Percentiles rank a stretch among this genome's conserved stretches.
Conservation (phyloP, 176 grass and related monocot genomes). For the Zoysia japonica region DNA sequence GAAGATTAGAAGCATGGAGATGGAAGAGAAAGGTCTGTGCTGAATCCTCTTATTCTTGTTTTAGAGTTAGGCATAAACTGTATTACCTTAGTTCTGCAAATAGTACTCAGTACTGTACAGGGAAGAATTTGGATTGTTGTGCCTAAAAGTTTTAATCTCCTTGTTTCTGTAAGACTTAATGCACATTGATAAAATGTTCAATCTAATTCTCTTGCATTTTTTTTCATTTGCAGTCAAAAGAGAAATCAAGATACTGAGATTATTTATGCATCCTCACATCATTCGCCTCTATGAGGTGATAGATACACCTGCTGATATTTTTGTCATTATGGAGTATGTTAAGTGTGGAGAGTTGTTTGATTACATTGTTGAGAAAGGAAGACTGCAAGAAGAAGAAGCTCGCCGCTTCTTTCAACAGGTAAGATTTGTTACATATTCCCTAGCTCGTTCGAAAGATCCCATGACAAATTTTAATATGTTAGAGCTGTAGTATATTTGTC, state of each 20-base stretch:
- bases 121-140: too few relatives aligned
- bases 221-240: constrained; percentile 48
- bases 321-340: constrained; percentile 73
- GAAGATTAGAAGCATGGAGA: constrained; percentile 62
- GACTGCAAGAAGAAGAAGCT: constrained; percentile 65
- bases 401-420: constrained; percentile 74
- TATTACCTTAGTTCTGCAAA: too few relatives aligned
- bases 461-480: too few relatives aligned
- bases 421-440: background rate
- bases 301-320: constrained; percentile 59
- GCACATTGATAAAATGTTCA: too few relatives aligned
- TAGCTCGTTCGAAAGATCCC: too few relatives aligned
- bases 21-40: constrained; percentile 64
- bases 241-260: constrained; percentile 76
- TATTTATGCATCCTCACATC: constrained; percentile 81
- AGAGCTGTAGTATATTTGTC: too few relatives aligned
- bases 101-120: too few relatives aligned
- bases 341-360: constrained; percentile 79
- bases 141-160: too few relatives aligned
- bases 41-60: background rate
- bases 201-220: too few relatives aligned
- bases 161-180: too few relatives aligned
- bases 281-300: constrained; percentile 84
- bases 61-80: too few relatives aligned
- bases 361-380: constrained; percentile 79